Evolutionary conservation across 768 basidiomycete species (phyloP).

Genomic region (Coprinopsis marcescibilis): DNA sequence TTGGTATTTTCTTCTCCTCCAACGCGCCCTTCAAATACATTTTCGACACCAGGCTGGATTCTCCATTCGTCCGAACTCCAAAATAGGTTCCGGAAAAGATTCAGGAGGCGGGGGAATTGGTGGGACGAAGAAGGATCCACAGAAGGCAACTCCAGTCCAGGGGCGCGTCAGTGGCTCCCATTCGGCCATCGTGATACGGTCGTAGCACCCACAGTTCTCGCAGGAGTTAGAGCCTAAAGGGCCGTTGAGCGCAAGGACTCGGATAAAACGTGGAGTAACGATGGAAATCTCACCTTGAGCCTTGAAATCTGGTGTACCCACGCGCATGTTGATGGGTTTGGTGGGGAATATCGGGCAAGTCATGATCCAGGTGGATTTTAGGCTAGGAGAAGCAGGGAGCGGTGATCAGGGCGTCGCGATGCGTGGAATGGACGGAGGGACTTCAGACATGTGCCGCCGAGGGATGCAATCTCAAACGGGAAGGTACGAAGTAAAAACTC

Average conservation of each 20-base stretch:
- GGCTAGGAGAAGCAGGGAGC: background rate
- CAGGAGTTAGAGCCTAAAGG: too few relatives aligned
- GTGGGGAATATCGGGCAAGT: too few relatives aligned
- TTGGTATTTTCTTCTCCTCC: background rate
- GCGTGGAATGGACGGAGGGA: constrained; percentile 5
- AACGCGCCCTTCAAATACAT: constrained; percentile 1
- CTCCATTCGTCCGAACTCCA: constrained; percentile 8
- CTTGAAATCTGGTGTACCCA: too few relatives aligned
- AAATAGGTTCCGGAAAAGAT: constrained; percentile 4
- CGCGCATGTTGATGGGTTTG: too few relatives aligned
- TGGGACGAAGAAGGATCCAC: background rate
- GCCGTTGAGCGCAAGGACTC: too few relatives aligned
- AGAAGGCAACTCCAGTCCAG: background rate
- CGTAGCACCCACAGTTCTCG: too few relatives aligned
- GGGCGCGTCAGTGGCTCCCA: background rate
- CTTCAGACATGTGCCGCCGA: background rate
- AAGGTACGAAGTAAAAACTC: background rate
- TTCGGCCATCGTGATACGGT: too few relatives aligned
- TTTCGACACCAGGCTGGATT: background rate
- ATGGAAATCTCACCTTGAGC: background rate
- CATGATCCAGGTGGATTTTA: constrained; percentile 1
- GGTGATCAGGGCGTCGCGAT: background rate
- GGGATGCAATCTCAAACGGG: background rate
- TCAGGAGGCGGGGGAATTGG: background rate
- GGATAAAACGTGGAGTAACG: constrained; percentile 3